Conservation (phyloP, 1,139 yeast species). For the Geotrichum carabidarum region DNA sequence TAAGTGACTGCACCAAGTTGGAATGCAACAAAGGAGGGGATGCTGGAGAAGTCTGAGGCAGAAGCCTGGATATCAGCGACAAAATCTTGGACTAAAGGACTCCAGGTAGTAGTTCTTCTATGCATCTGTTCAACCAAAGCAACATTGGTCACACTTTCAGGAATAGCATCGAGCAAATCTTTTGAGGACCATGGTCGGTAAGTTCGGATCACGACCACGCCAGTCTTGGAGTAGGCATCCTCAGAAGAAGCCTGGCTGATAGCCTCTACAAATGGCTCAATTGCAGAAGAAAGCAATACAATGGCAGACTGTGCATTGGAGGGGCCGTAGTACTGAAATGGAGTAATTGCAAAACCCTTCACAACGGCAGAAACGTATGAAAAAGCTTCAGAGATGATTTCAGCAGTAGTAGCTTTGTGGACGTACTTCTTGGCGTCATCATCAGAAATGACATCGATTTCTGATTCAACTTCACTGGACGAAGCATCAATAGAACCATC, state of each 20-base stretch:
- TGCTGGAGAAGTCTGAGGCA: constrained; percentile 42
- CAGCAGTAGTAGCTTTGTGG: not conserved
- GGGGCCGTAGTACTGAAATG: constrained; percentile 44
- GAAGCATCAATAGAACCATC: not conserved
- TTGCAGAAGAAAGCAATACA: constrained; percentile 57
- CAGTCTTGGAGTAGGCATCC: constrained; percentile 41
- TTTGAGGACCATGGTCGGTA: constrained; percentile 67
- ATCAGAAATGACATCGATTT: not conserved
- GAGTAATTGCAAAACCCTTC: constrained; percentile 18
- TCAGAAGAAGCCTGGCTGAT: constrained; percentile 25
- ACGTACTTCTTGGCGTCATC: not conserved
- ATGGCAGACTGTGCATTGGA: constrained; percentile 47
- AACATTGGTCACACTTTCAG: constrained; percentile 52
- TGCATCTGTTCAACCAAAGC: constrained; percentile 61
- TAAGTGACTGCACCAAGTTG: constrained; percentile 49
- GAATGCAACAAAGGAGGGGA: constrained; percentile 49
- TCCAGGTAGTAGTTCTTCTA: constrained; percentile 49
- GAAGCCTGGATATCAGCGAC: constrained; percentile 53
- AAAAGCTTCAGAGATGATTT: constrained; percentile 8
- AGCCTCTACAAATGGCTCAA: constrained; percentile 46
- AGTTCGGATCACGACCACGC: constrained; percentile 54
- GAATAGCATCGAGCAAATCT: constrained; percentile 49
- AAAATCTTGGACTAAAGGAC: constrained; percentile 70
- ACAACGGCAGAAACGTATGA: constrained; percentile 5
- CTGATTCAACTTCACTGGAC: constrained; percentile 2